Evolutionary conservation across 202 grass and related monocot species (phyloP), one percentile per base, ranked within the genome.

Genomic region (Cymbopogon flexuosus): DNA sequence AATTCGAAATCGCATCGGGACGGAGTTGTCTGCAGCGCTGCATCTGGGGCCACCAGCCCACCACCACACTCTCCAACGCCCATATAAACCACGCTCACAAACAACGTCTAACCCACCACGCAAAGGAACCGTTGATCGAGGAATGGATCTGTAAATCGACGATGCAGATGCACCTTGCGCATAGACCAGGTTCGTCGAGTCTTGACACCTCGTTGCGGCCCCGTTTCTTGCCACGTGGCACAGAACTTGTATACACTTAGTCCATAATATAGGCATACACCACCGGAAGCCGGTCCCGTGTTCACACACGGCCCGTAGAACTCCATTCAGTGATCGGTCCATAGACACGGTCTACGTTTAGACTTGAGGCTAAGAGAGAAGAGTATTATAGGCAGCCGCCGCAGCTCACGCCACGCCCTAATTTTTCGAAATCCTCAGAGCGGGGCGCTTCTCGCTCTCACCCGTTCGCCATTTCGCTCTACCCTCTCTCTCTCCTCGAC

Each of bases 1-100:
- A 93, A 93, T 90, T 93, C 65, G 83, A 90, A 90, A 90, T 43
- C 39, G 70, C 43, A 79, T 70, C 72, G 29, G 3, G 34, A 19
- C 79, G 2, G 3, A 35, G 68, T 2, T 12, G 47, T 30, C 2
- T 16, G 24, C 13, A 19, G 14, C 31, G 21, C 23, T 21, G 12
- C 13, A 31, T 30, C 60, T 46, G 64, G 69, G 78, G 21, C 85
- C 79, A 88, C 70, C 62, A 58, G n/a, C n/a, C n/a, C n/a, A n/a
- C n/a, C n/a, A n/a, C n/a, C n/a, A n/a, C 70, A 2, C 18, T 19
- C 21, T 52, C 42, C 27, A 14, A 6, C 37, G 0, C 13, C 16
- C 11, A 7, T 58, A 47, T n/a, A n/a, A 37, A 67, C 36, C 69
- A 60, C 46, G 77, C 60, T 14, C 69, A 43, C 31, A 43, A 8